Percentiles rank a stretch among this genome's conserved stretches.
These are phyloP conservation scores for Esteya vermicola DNA, from an alignment of 2,329 filamentous ascomycete species.

Conservation along the genomic window DNA sequence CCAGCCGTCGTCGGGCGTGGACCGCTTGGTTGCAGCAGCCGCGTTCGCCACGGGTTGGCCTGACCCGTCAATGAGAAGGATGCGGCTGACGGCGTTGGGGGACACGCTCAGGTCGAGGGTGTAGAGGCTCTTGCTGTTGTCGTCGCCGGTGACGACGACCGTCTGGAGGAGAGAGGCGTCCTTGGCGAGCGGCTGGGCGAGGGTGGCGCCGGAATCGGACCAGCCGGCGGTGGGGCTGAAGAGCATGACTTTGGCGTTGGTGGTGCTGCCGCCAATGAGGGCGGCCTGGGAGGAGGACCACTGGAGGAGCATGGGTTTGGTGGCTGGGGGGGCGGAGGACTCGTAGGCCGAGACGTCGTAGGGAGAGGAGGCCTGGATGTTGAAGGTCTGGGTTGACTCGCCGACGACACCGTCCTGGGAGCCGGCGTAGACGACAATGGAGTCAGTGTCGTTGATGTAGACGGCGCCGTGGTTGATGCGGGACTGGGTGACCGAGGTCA, in stretches of 20 bases:
- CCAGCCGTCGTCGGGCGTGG: slow-evolving; percentile 17
- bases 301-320: slow-evolving; percentile 56
- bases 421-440: slow-evolving; percentile 72
- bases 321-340: slow-evolving; percentile 45
- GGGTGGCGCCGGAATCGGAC: slow-evolving; percentile 49
- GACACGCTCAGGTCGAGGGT: slow-evolving; percentile 61
- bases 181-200: slow-evolving; percentile 47
- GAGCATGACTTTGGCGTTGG: slow-evolving; percentile 55
- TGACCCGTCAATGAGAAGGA: slow-evolving; percentile 48
- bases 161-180: slow-evolving; percentile 43
- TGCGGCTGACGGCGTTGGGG: slow-evolving; percentile 61
- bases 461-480: slow-evolving; percentile 61
- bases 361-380: slow-evolving; percentile 51
- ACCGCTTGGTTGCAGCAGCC: slow-evolving; percentile 5
- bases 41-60: slow-evolving; percentile 35
- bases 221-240: slow-evolving; percentile 55
- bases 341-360: slow-evolving; percentile 45
- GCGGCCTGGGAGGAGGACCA: slow-evolving; percentile 60
- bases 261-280: slow-evolving; percentile 57
- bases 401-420: slow-evolving; percentile 42
- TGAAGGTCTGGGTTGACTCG: slow-evolving; percentile 60
- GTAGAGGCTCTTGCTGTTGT: slow-evolving; percentile 66
- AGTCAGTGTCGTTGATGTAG: slow-evolving; percentile 56
- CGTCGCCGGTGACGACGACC: slow-evolving; percentile 53
- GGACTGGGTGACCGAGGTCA: slow-evolving; percentile 44